Percentiles rank a stretch among this genome's conserved stretches.
Evolutionary conservation across 352 stramenopile genomes (phyloP).

Genomic region (Phytophthora macrochlamydospora): DNA sequence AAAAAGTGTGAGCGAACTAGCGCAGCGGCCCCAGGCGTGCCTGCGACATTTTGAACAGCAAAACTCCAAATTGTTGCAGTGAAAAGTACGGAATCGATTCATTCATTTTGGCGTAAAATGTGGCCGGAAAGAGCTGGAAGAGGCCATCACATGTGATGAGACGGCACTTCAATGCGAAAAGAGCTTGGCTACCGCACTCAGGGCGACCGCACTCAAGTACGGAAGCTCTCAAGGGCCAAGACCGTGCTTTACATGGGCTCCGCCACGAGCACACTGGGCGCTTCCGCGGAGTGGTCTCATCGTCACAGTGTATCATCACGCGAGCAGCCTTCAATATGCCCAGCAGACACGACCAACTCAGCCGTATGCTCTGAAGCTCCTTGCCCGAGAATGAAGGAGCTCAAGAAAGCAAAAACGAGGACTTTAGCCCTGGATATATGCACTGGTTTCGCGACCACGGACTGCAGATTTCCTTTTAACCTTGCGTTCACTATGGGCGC

Average conservation of each 20-base stretch:
- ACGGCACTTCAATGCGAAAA: neutral
- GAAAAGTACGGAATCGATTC: slow-evolving; percentile 6
- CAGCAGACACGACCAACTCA: neutral
- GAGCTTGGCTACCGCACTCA: neutral
- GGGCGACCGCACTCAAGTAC: neutral
- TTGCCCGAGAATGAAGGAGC: neutral
- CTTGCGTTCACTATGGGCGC: neutral
- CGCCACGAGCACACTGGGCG: neutral
- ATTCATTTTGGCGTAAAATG: neutral
- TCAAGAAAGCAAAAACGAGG: neutral
- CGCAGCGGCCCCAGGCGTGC: neutral
- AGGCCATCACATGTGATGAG: neutral
- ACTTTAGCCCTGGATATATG: neutral
- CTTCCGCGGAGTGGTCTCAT: neutral
- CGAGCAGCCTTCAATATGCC: neutral
- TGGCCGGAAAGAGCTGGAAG: neutral
- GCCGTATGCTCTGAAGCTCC: neutral
- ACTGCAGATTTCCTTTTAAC: neutral
- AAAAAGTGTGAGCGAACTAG: slow-evolving; percentile 3
- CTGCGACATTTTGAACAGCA: slow-evolving; percentile 1
- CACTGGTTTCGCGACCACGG: neutral
- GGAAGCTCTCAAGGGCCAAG: neutral
- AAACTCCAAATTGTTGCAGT: slow-evolving; percentile 1
- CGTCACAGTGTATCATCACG: neutral
- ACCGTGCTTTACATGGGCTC: neutral